phyloP scores from a whole-genome alignment of 1,284 basidiomycete species.

The Ganoderma meredithae region DNA sequence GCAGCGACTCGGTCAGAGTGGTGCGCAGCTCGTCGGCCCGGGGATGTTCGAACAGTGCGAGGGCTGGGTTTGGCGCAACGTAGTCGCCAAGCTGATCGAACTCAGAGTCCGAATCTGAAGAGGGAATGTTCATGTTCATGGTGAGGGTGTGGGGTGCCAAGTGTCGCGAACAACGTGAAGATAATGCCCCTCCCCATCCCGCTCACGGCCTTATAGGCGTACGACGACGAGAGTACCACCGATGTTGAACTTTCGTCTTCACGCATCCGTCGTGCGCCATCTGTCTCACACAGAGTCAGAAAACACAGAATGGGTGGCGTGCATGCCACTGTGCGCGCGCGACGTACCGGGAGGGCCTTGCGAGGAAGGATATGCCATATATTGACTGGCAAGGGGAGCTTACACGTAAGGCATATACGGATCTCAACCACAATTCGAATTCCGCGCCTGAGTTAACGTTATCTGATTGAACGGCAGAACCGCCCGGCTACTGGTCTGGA shows the following conservation, averaged over 20 bases:
- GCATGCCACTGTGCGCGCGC: not conserved
- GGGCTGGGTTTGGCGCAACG: not conserved
- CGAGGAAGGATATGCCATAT: not conserved
- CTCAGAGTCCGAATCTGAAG: not conserved
- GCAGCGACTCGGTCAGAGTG: not conserved
- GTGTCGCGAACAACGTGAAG: not conserved
- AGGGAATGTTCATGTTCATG: not conserved
- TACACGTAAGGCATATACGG: slow-evolving; percentile 2
- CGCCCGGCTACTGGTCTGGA: not conserved
- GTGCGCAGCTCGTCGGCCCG: not conserved
- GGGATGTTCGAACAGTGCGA: not conserved
- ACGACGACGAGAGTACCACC: not conserved
- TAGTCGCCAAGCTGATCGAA: not conserved
- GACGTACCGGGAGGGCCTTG: not conserved
- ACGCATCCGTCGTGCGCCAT: not conserved
- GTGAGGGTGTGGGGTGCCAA: not conserved
- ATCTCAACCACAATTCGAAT: not conserved
- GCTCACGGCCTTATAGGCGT: not conserved
- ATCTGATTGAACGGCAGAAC: not conserved
- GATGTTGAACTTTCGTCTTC: not conserved
- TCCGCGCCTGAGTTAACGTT: not conserved
- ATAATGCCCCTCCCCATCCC: not conserved
- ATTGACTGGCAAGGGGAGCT: not conserved
- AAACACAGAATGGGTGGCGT: not conserved
- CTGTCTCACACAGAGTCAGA: slow-evolving; percentile 7